phyloP scores from a whole-genome alignment of 202 grass and related monocot species.

The Tripidium arundinaceum region DNA sequence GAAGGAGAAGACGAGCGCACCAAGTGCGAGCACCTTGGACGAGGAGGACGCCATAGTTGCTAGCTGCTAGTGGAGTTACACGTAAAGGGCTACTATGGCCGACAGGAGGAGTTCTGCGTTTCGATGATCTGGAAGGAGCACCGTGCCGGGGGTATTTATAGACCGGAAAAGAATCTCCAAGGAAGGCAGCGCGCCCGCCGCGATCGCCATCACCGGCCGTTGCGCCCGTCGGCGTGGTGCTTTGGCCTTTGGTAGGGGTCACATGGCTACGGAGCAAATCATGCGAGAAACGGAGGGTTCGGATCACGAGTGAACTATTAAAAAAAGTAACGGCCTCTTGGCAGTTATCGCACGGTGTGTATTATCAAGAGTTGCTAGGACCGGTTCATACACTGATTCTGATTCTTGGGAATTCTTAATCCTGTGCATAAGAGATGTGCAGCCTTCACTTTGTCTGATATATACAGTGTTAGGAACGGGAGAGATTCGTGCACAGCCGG shows the following conservation, averaged over 20 bases:
- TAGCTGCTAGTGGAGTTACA: neutral
- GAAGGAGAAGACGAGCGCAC: slow-evolving; percentile 24
- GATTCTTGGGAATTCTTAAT: neutral
- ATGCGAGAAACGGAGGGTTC: neutral
- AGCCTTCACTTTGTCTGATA: neutral
- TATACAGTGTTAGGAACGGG: neutral
- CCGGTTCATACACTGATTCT: neutral
- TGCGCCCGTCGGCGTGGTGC: slow-evolving; percentile 21
- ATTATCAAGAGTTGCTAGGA: neutral
- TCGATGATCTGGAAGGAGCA: slow-evolving; percentile 15
- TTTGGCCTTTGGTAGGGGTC: slow-evolving; percentile 26
- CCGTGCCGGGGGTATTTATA: slow-evolving; percentile 39
- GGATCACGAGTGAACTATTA: neutral
- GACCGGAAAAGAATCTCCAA: neutral
- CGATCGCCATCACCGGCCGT: slow-evolving; percentile 9
- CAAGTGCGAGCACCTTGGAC: neutral
- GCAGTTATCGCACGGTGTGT: neutral
- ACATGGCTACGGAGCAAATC: slow-evolving; percentile 43
- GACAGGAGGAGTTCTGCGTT: slow-evolving; percentile 11
- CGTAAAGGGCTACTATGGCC: neutral
- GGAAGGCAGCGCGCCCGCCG: neutral
- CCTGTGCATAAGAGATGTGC: neutral
- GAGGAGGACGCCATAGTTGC: neutral
- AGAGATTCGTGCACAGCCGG: slow-evolving; percentile 23
- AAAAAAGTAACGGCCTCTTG: slow-evolving; percentile 2